Conservation (phyloP, 2,329 filamentous ascomycete species). For the Epichloe amarillans region DNA sequence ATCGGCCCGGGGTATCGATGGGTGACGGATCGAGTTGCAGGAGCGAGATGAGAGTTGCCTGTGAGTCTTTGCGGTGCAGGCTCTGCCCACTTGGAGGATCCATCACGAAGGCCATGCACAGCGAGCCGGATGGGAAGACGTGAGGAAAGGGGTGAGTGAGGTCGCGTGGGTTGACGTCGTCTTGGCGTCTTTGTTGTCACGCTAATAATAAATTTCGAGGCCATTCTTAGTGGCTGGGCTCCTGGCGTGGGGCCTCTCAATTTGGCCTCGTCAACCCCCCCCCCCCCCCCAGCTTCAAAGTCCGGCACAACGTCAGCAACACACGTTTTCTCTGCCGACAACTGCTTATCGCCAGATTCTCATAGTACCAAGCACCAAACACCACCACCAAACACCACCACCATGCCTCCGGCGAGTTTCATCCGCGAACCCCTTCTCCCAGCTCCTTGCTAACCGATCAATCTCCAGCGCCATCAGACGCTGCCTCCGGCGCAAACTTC, state of each 20-base stretch:
- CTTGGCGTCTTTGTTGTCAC: not conserved
- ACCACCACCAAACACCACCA: not conserved
- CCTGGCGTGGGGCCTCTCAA: not conserved
- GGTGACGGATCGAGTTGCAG: constrained; percentile 72
- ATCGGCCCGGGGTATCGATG: constrained; percentile 38
- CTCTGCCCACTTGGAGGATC: constrained; percentile 5
- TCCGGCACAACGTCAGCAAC: too few relatives aligned
- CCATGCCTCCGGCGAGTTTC: constrained; percentile 41
- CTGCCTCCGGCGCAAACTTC: constrained; percentile 45
- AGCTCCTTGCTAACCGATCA: too few relatives aligned
- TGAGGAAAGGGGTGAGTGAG: not conserved
- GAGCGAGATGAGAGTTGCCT: constrained; percentile 50
- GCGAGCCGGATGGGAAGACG: not conserved
- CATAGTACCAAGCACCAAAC: not conserved
- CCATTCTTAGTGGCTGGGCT: not conserved
- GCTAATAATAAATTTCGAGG: not conserved
- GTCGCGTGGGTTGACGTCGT: not conserved
- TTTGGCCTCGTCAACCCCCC: too few relatives aligned
- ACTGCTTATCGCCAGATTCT: too few relatives aligned
- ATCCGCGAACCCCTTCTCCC: not conserved
- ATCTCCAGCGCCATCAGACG: constrained; percentile 38
- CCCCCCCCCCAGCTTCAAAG: too few relatives aligned
- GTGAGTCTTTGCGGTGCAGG: constrained; percentile 26
- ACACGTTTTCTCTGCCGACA: too few relatives aligned
- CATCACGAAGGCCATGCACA: constrained; percentile 5